Base-by-base conservation (phyloP, 83 land plant genomes). In the Larix sibirica region DNA sequence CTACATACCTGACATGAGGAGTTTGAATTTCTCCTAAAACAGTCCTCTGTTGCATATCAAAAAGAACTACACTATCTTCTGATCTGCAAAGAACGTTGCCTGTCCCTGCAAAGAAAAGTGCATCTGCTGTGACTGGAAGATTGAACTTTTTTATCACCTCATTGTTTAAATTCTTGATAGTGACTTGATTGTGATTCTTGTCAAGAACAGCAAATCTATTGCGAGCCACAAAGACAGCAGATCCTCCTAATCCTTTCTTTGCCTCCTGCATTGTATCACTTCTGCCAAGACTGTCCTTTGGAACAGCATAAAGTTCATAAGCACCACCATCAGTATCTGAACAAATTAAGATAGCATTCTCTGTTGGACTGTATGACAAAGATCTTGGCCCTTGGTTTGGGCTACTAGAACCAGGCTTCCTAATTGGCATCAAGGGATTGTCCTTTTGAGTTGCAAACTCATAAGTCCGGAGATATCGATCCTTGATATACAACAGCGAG, bases 171-270 rank as follows among this genome's bases (percentile, higher is more conserved):
- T 92, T 94, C 91, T 88, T 94, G 75, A 90, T 83, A 14, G 88
- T 24, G 2, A 94, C 91, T 79, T 90, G 92, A 79, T 92, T 92
- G 80, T 76, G 86, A 78, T 81, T 84, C 77, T 87, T 92, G 84
- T 94, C 96, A n/a, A 94, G 91, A 44, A 92, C 95, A 78, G 92
- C 96, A 86, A 94, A 94, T 66, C 96, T 83, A 83, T 94, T 94
- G n/a, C 96, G 81, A 5, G 95, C 96, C 6, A 94, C 84, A 84
- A 94, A 92, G 4, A 94, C 91, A n/a, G 95, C 93, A 62, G 90
- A 92, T 9, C 88, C 89, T 40, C 95, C 93, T 28, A 83, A 0
- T 24, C 96, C 96, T 80, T 87, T 87, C 87, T 89, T 92, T 80
- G 96, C 87, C 36, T 94, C 95, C 73, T 88, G 93, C 50, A 79